Percentiles rank a stretch among this genome's conserved stretches.
phyloP scores from a whole-genome alignment of 306 rosid genomes.

The Arachis stenosperma region DNA sequence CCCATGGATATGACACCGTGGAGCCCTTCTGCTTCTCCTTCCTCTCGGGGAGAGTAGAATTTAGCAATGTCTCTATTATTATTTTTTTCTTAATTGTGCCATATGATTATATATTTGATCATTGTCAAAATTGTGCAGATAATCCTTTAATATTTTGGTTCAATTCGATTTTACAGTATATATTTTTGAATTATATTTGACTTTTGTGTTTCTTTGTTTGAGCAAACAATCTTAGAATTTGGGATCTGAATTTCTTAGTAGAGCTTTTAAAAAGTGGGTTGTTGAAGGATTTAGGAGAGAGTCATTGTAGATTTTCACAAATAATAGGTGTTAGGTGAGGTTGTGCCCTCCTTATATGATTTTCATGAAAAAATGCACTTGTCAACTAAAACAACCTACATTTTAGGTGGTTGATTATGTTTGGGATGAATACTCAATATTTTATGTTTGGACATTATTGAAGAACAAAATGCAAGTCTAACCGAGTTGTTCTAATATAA shows the following conservation, averaged over 20 bases:
- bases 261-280: neutral
- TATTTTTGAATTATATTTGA: slow-evolving; percentile 7
- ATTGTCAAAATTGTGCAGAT: slow-evolving; percentile 8
- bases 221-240: too few relatives aligned
- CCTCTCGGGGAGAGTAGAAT: slow-evolving; percentile 42
- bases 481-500: too few relatives aligned
- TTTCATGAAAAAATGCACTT: slow-evolving; percentile 11
- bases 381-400: neutral
- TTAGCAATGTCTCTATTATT: neutral
- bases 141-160: slow-evolving; percentile 1
- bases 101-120: slow-evolving; percentile 1
- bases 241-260: too few relatives aligned
- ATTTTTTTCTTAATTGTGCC: neutral
- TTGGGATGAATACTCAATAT: neutral
- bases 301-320: slow-evolving; percentile 5
- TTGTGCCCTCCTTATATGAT: neutral
- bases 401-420: neutral
- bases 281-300: slow-evolving; percentile 8
- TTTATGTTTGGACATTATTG: neutral
- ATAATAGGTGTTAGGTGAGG: slow-evolving; percentile 15
- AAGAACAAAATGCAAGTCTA: neutral
- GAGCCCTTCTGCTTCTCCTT: slow-evolving; percentile 52
- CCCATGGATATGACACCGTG: slow-evolving; percentile 99
- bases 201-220: neutral
- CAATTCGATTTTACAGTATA: neutral